phyloP scores from a whole-genome alignment of 495 filamentous ascomycete species.

The Aspergillus ellipticus region DNA sequence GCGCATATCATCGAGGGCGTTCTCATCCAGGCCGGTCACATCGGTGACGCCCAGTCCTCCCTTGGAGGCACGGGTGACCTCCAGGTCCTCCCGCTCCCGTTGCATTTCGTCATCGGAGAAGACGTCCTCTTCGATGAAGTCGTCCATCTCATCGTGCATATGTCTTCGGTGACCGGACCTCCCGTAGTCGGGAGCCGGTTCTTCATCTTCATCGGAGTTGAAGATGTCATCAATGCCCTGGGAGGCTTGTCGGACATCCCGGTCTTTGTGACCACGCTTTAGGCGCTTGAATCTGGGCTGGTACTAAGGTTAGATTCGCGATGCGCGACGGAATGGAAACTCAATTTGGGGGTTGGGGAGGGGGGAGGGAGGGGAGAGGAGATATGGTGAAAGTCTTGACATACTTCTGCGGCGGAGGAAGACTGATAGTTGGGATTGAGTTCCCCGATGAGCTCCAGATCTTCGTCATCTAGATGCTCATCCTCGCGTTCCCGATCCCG shows the following conservation, averaged over 20 bases:
- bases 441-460: conserved; percentile 90
- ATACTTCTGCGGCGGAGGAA: conserved; percentile 60
- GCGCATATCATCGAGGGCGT: conserved; percentile 89
- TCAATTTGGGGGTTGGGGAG: too few relatives aligned
- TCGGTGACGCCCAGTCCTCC: conserved; percentile 59
- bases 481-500: conserved; percentile 79
- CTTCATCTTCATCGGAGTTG: conserved; percentile 85
- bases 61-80: conserved; percentile 71
- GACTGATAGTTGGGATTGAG: conserved; percentile 65
- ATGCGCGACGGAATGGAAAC: neutral
- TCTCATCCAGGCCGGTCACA: conserved; percentile 79
- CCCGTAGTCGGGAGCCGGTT: conserved; percentile 52
- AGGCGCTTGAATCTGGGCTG: conserved; percentile 92
- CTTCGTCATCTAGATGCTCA: conserved; percentile 88
- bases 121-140: conserved; percentile 96
- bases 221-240: conserved; percentile 87
- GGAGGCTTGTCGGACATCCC: conserved; percentile 52
- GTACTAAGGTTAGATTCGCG: neutral
- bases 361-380: too few relatives aligned
- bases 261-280: conserved; percentile 85
- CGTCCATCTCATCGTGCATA: conserved; percentile 84
- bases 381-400: conserved; percentile 7
- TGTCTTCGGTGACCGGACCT: conserved; percentile 47
- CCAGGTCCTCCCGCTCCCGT: conserved; percentile 77
- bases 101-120: conserved; percentile 81